A percentile compares a stretch with the other conserved stretches of the same genome.
These are phyloP conservation scores for Euphrasia arctica DNA, from an alignment of 305 asterid species.

Conservation along the genomic window DNA sequence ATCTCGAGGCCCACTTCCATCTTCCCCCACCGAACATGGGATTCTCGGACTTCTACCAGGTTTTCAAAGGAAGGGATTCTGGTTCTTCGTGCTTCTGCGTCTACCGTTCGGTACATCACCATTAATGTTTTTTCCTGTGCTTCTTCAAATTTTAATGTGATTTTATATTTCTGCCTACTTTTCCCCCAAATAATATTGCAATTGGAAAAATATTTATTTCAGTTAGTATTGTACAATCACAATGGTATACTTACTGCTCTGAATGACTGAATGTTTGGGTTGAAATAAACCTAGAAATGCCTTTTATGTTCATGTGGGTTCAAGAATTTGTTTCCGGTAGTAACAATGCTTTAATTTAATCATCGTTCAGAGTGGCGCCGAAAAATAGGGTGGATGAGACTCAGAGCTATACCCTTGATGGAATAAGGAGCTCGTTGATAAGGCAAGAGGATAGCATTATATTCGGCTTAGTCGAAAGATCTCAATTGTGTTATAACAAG, in stretches of 20 bases:
- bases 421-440: conserved; percentile 65
- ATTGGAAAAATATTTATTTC: background rate
- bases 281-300: background rate
- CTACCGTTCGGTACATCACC: conserved; percentile 22
- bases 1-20: conserved; percentile 23
- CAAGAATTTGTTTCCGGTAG: conserved; percentile 6
- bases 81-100: conserved; percentile 28
- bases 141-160: background rate
- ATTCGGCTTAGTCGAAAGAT: conserved; percentile 74
- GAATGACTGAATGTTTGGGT: too few relatives aligned
- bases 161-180: background rate
- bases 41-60: conserved; percentile 14
- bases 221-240: background rate
- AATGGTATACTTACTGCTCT: too few relatives aligned
- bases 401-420: conserved; percentile 62
- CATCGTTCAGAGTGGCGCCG: conserved; percentile 32
- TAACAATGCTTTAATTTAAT: too few relatives aligned
- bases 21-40: too few relatives aligned
- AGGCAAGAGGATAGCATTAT: conserved; percentile 88
- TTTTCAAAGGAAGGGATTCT: conserved; percentile 1
- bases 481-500: conserved; percentile 63
- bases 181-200: background rate
- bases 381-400: conserved; percentile 68
- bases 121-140: background rate
- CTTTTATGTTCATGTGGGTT: background rate